Base-by-base conservation (phyloP, 2,329 filamentous ascomycete species). In the Alternaria sp. region DNA sequence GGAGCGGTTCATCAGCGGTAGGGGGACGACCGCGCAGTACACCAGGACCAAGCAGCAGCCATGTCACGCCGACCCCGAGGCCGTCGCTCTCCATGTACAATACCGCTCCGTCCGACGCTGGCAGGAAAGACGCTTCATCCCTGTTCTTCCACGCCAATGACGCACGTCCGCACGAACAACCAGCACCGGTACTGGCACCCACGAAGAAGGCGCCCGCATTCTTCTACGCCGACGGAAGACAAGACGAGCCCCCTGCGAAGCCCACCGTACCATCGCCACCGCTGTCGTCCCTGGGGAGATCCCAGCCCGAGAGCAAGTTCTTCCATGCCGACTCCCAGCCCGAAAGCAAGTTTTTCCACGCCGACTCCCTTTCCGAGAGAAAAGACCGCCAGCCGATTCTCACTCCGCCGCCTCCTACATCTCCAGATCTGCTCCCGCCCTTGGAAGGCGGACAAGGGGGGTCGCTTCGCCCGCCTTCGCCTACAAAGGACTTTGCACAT, bases 101-200 rank as follows among this genome's bases (percentile, higher is more conserved):
- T 15, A 61, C 70, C 26, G 51, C 67, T 3, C 63, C 71, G 63
- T 56, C 79, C 72, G 77, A 79, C 23, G 32, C 59, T 4, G 73
- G 68, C 13, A 57, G 67, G 12, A 68, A 69, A 49, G 77, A 76
- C 49, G 73, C 74, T 40, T 80, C 81, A 19, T 81, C 90, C 57
- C 95, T 93, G 82, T 98, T 98, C 85, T 97, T 99, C 79, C 94
- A 96, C 77, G 96, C 94, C 26, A 93, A 90, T 77, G 93, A 97
- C 70, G 91, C 87, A 43, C 61, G 77, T 72, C 65, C 71, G 45
- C 78, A 78, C 62, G 79, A 78, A 61, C 77, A 77, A 44, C 65
- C 70, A 65, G 21, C 50, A 36, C 66, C 62, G n/a, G 65, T 74
- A 73, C 66, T 68, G 67, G 54, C 50, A 8, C 57, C 68, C 12